A percentile compares a stretch with the other conserved stretches of the same genome.
Evolutionary conservation across 179 eudicot species (phyloP).

Genomic region (Spinacia oleracea): DNA sequence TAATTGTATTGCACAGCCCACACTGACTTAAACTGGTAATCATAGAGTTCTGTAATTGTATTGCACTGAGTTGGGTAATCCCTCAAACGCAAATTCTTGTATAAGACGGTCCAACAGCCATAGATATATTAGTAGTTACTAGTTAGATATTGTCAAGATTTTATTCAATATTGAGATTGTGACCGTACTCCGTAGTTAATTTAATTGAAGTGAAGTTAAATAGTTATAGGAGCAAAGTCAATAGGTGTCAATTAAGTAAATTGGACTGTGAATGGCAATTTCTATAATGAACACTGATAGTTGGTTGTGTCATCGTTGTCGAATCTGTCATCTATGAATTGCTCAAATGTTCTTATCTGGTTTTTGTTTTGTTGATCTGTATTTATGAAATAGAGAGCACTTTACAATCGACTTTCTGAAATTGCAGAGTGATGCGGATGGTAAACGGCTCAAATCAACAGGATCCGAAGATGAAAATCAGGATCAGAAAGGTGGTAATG

Average conservation of each 20-base stretch:
- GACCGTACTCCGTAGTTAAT: too few species aligned
- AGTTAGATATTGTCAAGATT: background rate
- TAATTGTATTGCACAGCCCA: too few species aligned
- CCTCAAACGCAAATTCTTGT: too few species aligned
- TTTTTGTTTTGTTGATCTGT: background rate
- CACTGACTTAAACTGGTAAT: too few species aligned
- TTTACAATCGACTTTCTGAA: slow-evolving; percentile 14
- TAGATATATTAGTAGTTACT: too few species aligned
- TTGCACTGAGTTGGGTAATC: background rate
- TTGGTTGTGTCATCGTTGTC: background rate
- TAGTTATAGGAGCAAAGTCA: background rate
- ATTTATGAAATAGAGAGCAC: background rate
- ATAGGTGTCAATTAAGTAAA: background rate
- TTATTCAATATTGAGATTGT: too few species aligned
- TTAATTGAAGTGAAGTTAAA: background rate
- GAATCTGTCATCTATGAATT: background rate
- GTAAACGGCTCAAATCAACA: slow-evolving; percentile 55
- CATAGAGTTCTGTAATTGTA: background rate
- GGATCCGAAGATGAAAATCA: slow-evolving; percentile 49
- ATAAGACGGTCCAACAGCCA: too few species aligned
- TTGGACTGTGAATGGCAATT: background rate
- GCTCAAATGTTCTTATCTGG: background rate
- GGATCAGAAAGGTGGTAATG: slow-evolving; percentile 50
- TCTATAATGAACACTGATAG: background rate
- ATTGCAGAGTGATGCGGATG: slow-evolving; percentile 59